Evolutionary conservation across 768 basidiomycete species (phyloP).

Genomic region (Boletus huronensis): DNA sequence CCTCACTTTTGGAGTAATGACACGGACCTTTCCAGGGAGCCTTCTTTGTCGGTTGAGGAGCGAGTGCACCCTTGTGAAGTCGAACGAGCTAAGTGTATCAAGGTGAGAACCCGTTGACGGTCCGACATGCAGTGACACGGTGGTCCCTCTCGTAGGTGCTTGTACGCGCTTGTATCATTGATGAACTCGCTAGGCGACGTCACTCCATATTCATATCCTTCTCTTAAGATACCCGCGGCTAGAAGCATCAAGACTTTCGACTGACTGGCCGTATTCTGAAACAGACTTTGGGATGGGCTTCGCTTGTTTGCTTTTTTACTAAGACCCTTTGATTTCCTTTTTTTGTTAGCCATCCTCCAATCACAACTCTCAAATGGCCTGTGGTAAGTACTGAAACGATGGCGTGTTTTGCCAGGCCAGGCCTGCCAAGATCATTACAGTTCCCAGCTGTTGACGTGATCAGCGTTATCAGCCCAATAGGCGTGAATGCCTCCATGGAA

Average conservation of each 20-base stretch:
- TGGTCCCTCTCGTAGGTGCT: neutral
- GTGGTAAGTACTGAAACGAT: no score
- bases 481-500: neutral
- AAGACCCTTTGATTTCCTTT: no score
- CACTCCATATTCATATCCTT: no score
- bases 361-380: no score
- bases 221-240: neutral
- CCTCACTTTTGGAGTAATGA: neutral
- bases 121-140: no score
- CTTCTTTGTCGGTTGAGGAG: neutral
- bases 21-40: neutral
- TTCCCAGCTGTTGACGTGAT: neutral
- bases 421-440: no score
- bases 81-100: neutral
- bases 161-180: no score
- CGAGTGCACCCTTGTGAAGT: neutral
- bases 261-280: no score
- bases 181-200: neutral
- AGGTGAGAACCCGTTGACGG: neutral
- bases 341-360: no score
- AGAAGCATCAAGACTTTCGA: neutral
- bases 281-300: no score
- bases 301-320: no score
- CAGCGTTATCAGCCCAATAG: neutral
- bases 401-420: no score